Base-by-base conservation (phyloP, 2,329 filamentous ascomycete genomes). In the Coniochaeta sp. region DNA sequence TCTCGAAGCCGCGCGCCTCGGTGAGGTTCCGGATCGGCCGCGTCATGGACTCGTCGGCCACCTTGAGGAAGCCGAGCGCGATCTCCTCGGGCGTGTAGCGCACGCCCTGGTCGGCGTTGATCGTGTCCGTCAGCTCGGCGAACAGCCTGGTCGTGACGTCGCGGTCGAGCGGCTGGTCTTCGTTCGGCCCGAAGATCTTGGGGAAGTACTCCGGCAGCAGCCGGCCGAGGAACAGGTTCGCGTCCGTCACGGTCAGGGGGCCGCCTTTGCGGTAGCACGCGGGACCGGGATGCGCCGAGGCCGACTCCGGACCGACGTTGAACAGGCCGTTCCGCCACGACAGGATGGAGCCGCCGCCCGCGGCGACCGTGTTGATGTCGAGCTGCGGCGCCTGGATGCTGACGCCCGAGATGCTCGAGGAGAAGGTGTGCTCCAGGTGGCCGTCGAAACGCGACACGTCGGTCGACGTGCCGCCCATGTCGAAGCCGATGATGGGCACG, bases 1-100 rank as follows among this genome's bases (percentile, higher is more conserved):
- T 64, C 36, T 64, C 65, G 52, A 63, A 67, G 22, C 62, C 66
- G 28, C 65, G 54, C 12, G 87, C 87, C 72, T 91, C 88, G 0
- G 65, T 69, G 19, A 68, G 62, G 17, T 52, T 88, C 40, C 88
- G 81, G 62, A 93, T 92, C 0, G 89, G 89, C 34, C 89, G 78
- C 0, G 85, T 86, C 88, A 91, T 91, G 0, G 87, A 85, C 67
- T 89, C 87, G 62, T 91, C 90, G 4, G 88, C 88, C 54, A 91
- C 87, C 58, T 88, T 84, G 65, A 91, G 82, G 67, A 91, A 91
- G 0, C 89, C 89, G 62, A 88, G 85, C 0, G 89, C 89, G 30
- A 60, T 52, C 26, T 60, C 34, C 19, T 60, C 58, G 16, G 58
- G 38, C 3, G 52, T 57, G 26, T 50, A 60, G 34, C 32, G 50